Evolutionary conservation across 441 rosid species (phyloP).

Genomic region (Arabidopsis hybrid): DNA sequence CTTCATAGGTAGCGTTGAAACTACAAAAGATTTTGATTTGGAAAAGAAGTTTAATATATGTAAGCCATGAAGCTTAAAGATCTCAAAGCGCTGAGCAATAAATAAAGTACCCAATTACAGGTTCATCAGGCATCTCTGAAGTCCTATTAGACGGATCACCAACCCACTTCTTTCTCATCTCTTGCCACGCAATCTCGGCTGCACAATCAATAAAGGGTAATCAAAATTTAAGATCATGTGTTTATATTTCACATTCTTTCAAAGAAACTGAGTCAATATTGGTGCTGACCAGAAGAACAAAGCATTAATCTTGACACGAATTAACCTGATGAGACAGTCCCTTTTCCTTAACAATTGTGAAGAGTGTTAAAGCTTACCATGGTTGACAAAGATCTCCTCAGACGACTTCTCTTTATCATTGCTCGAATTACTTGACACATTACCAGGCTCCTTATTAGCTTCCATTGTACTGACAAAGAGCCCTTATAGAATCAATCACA

Average conservation of each 20-base stretch:
- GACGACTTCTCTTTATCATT: slow-evolving; percentile 24
- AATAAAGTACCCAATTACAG: slow-evolving; percentile 54
- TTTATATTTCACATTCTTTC: background rate
- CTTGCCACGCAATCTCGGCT: slow-evolving; percentile 69
- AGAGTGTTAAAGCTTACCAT: slow-evolving; percentile 29
- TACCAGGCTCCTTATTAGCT: slow-evolving; percentile 32
- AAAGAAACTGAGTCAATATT: slow-evolving; percentile 7
- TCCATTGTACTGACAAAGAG: slow-evolving; percentile 36
- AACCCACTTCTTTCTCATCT: slow-evolving; percentile 63
- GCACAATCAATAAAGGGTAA: slow-evolving; percentile 7
- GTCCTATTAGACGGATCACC: slow-evolving; percentile 58
- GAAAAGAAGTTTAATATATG: background rate
- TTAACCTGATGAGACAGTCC: background rate
- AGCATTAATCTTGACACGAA: slow-evolving; percentile 9
- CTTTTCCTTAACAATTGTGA: background rate
- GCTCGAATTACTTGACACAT: slow-evolving; percentile 14
- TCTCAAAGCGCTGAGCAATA: background rate
- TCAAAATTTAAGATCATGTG: slow-evolving; percentile 5
- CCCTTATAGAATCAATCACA: slow-evolving; percentile 8
- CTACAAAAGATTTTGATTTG: slow-evolving; percentile 43
- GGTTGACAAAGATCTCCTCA: slow-evolving; percentile 42
- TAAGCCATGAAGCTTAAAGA: slow-evolving; percentile 27
- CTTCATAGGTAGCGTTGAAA: slow-evolving; percentile 66
- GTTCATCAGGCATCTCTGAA: slow-evolving; percentile 54
- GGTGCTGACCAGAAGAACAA: background rate